phyloP scores from a whole-genome alignment of 1,284 basidiomycete genomes.

The Heterobasidion irregulare region DNA sequence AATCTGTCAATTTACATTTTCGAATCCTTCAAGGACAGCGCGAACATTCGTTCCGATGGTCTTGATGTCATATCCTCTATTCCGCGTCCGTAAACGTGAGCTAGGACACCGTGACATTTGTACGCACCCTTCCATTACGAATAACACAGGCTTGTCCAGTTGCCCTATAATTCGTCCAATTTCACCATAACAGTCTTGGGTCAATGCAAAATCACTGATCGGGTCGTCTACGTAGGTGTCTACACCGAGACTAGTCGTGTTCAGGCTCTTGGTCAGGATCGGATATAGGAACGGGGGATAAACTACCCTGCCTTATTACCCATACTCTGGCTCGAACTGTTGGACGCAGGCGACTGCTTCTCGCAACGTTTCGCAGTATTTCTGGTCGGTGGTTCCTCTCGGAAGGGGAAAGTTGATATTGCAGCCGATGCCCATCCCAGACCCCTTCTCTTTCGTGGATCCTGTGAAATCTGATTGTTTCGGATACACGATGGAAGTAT shows the following conservation, averaged over 20 bases:
- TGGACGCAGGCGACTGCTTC: conserved; percentile 15
- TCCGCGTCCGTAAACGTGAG: background rate
- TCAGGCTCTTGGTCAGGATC: background rate
- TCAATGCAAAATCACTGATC: conserved; percentile 25
- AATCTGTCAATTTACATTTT: background rate
- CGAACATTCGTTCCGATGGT: conserved; percentile 19
- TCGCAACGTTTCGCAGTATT: conserved; percentile 18
- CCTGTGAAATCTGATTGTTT: conserved; percentile 25
- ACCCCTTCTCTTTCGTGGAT: conserved; percentile 19
- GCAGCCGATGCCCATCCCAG: conserved; percentile 16
- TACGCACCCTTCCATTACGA: conserved; percentile 28
- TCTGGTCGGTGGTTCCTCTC: conserved; percentile 17
- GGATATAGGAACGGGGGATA: background rate
- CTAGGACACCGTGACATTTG: background rate
- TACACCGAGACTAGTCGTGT: conserved; percentile 21
- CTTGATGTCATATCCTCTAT: conserved; percentile 21
- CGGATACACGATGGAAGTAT: background rate
- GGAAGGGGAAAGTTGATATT: conserved; percentile 27
- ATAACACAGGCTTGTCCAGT: conserved; percentile 20
- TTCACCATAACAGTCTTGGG: conserved; percentile 19
- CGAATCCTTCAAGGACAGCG: conserved; percentile 18
- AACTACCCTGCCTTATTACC: conserved; percentile 20
- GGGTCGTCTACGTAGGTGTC: conserved; percentile 28
- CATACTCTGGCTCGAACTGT: conserved; percentile 17
- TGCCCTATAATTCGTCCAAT: conserved; percentile 22